These are phyloP conservation scores for Gremmenia infestans DNA, from an alignment of 2,329 filamentous ascomycete species.

Conservation along the genomic window DNA sequence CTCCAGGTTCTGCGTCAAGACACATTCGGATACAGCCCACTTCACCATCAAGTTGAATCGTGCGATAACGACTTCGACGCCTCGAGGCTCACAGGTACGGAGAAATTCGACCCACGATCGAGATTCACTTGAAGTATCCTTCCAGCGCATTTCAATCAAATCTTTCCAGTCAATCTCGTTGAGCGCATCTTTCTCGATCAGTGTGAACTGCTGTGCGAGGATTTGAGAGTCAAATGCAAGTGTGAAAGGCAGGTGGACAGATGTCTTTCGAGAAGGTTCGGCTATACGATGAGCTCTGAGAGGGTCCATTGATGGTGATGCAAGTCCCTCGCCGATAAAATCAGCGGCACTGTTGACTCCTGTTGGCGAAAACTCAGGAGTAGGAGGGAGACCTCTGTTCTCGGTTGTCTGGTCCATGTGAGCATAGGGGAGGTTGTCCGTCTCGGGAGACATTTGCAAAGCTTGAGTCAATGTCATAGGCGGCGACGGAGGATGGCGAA, in stretches of 20 bases:
- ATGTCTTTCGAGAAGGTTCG: slow-evolving; percentile 28
- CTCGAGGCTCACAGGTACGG: slow-evolving; percentile 64
- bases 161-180: slow-evolving; percentile 89
- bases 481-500: slow-evolving; percentile 38
- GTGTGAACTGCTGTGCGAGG: slow-evolving; percentile 76
- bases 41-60: slow-evolving; percentile 87
- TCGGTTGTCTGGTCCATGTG: slow-evolving; percentile 13
- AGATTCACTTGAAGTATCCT: slow-evolving; percentile 60
- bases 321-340: slow-evolving; percentile 16
- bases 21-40: slow-evolving; percentile 75
- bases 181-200: slow-evolving; percentile 80
- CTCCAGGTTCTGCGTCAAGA: slow-evolving; percentile 65
- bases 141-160: slow-evolving; percentile 78
- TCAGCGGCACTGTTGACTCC: slow-evolving; percentile 5
- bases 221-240: slow-evolving; percentile 75
- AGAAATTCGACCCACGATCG: slow-evolving; percentile 81
- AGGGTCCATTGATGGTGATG: slow-evolving; percentile 20
- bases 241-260: slow-evolving; percentile 68
- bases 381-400: slow-evolving; percentile 23
- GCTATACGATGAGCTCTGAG: slow-evolving; percentile 22
- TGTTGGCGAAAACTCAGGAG: slow-evolving; percentile 30
- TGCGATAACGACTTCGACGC: slow-evolving; percentile 78
- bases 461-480: slow-evolving; percentile 46
- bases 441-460: slow-evolving; percentile 39
- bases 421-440: slow-evolving; percentile 36